Evolutionary conservation across 2,329 filamentous ascomycete genomes (phyloP).

Genomic region (Colletotrichum neosansevieriae): DNA sequence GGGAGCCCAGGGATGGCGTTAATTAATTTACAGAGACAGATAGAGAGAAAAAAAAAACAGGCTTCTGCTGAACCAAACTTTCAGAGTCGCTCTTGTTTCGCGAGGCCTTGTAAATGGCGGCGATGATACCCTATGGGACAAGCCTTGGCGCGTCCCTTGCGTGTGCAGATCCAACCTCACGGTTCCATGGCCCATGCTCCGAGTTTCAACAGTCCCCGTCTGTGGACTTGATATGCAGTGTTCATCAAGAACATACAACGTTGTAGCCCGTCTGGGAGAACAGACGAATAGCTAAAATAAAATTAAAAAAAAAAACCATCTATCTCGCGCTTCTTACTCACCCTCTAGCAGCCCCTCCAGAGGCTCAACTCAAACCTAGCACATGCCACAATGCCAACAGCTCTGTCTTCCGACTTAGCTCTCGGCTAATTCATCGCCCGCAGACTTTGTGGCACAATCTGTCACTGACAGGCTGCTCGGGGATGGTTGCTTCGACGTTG

Average conservation of each 20-base stretch:
- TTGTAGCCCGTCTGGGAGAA: conserved; percentile 7
- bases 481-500: conserved; percentile 13
- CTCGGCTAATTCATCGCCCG: not conserved
- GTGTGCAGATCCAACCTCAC: conserved; percentile 23
- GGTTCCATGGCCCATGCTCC: conserved; percentile 27
- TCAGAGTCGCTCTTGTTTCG: conserved; percentile 35
- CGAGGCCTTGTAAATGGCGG: conserved; percentile 10
- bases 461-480: conserved; percentile 9
- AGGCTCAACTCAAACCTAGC: conserved; percentile 20
- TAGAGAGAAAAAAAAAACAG: no score
- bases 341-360: not conserved
- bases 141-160: conserved; percentile 20
- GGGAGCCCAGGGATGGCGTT: conserved; percentile 3
- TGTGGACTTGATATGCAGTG: not conserved
- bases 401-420: not conserved
- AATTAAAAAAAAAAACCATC: conserved; percentile 7
- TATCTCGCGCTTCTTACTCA: conserved; percentile 10
- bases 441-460: conserved; percentile 18
- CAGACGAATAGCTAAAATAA: conserved; percentile 30
- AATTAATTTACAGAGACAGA: not conserved
- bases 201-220: conserved; percentile 28
- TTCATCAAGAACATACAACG: conserved; percentile 4
- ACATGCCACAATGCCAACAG: not conserved
- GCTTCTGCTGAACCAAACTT: conserved; percentile 18
- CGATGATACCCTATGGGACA: conserved; percentile 32